A percentile compares a stretch with the other conserved stretches of the same genome.
phyloP scores from a whole-genome alignment of 345 rosid species.

The Sisymbrium altissimum region DNA sequence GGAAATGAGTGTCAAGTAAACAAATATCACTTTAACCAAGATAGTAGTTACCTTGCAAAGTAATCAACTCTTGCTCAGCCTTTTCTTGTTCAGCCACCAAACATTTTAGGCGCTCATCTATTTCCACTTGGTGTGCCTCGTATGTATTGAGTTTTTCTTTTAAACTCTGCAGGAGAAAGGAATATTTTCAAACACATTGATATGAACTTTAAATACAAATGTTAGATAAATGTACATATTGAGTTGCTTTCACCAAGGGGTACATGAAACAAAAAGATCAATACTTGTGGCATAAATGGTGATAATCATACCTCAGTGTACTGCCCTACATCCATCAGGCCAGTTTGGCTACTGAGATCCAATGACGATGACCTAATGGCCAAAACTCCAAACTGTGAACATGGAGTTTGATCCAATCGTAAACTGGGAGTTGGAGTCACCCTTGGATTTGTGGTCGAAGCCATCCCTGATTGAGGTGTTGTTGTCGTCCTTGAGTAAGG shows the following conservation, averaged over 20 bases:
- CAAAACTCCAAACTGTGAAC: conserved; percentile 22
- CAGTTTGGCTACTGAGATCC: neutral
- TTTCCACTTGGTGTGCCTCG: conserved; percentile 16
- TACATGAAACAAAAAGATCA: neutral
- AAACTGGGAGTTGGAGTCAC: neutral
- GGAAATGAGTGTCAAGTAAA: neutral
- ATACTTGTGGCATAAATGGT: neutral
- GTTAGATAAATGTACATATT: neutral
- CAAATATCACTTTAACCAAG: neutral
- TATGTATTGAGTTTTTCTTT: conserved; percentile 22
- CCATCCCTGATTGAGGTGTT: conserved; percentile 14
- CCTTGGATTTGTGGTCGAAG: neutral
- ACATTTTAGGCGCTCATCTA: conserved; percentile 24
- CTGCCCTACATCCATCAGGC: conserved; percentile 1
- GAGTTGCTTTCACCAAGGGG: neutral
- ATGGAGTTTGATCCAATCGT: conserved; percentile 12
- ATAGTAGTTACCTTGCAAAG: conserved; percentile 45
- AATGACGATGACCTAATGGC: neutral
- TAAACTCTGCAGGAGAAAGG: conserved; percentile 32
- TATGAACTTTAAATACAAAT: neutral
- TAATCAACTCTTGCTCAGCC: conserved; percentile 26
- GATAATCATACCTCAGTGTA: conserved; percentile 15
- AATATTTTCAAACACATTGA: neutral
- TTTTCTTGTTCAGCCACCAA: conserved; percentile 27
- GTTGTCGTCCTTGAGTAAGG: neutral